phyloP scores from a whole-genome alignment of 768 basidiomycete genomes.

The Tephrocybe sp. region DNA sequence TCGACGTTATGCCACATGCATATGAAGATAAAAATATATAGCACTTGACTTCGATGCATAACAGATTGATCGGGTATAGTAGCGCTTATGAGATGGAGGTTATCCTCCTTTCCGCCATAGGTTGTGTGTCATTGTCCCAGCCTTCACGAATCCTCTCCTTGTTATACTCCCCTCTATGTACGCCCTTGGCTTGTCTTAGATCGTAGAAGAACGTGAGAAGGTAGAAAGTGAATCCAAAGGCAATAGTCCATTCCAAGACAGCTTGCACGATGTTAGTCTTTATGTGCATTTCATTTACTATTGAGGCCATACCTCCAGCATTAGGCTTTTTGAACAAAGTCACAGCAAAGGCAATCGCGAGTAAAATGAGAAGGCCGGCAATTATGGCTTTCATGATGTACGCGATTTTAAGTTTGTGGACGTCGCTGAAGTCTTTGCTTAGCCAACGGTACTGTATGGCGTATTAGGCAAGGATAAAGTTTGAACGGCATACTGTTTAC shows the following conservation, averaged over 20 bases:
- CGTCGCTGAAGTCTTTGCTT: conserved; percentile 49
- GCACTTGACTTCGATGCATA: no score
- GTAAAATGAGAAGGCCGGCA: conserved; percentile 53
- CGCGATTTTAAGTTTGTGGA: conserved; percentile 46
- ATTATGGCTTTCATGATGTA: conserved; percentile 66
- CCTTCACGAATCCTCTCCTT: conserved; percentile 24
- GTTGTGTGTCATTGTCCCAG: neutral
- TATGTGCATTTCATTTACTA: no score
- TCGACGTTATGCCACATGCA: no score
- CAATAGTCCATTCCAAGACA: conserved; percentile 75
- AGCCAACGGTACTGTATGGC: conserved; percentile 61
- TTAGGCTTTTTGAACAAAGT: conserved; percentile 43
- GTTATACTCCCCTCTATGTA: conserved; percentile 46
- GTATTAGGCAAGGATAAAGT: neutral
- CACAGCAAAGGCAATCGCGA: conserved; percentile 65
- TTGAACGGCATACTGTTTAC: conserved; percentile 30
- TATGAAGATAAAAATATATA: no score
- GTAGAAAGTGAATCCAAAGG: conserved; percentile 73
- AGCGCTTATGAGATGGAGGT: neutral
- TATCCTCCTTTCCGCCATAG: neutral
- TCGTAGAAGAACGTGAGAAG: conserved; percentile 74
- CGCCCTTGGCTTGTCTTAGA: conserved; percentile 58
- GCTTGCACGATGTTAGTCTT: conserved; percentile 40
- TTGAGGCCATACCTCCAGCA: conserved; percentile 57
- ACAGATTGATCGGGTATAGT: no score